A percentile compares a stretch with the other conserved stretches of the same genome.
phyloP scores from a whole-genome alignment of 2,329 filamentous ascomycete species.

The Fusarium annulatum region DNA sequence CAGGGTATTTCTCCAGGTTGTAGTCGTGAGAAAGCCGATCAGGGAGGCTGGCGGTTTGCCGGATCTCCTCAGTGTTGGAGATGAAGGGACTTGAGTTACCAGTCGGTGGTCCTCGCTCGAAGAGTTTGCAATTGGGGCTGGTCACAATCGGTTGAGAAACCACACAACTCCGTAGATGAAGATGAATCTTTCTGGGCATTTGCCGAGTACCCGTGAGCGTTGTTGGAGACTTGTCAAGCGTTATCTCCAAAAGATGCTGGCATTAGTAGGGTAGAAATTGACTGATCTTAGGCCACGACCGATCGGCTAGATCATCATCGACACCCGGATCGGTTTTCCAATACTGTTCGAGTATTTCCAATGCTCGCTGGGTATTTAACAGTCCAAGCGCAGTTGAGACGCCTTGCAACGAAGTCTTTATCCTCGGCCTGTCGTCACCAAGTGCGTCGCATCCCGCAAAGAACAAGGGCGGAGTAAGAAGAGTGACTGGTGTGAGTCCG shows the following conservation, averaged over 20 bases:
- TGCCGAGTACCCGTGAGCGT: background rate
- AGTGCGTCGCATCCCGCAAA: constrained; percentile 32
- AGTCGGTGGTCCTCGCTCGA: background rate
- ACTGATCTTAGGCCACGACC: constrained; percentile 18
- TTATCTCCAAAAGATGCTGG: background rate
- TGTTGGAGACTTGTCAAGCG: background rate
- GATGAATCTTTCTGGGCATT: background rate
- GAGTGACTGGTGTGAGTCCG: constrained; percentile 26
- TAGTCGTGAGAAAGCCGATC: background rate
- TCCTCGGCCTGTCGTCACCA: constrained; percentile 14
- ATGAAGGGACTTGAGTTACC: background rate
- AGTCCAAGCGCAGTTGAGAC: constrained; percentile 25
- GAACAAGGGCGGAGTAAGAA: constrained; percentile 27
- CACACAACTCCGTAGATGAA: background rate
- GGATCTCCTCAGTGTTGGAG: background rate
- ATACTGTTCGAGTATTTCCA: constrained; percentile 28
- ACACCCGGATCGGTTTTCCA: constrained; percentile 20
- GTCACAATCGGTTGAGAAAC: background rate
- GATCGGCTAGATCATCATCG: constrained; percentile 25
- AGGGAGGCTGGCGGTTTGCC: background rate
- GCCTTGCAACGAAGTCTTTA: constrained; percentile 23
- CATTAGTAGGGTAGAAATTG: constrained; percentile 28
- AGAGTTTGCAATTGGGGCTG: background rate
- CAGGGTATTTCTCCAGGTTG: background rate
- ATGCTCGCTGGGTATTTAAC: constrained; percentile 23